A percentile compares a stretch with the other conserved stretches of the same genome.
Conservation (phyloP, 768 basidiomycete species). For the Russula compacta region DNA sequence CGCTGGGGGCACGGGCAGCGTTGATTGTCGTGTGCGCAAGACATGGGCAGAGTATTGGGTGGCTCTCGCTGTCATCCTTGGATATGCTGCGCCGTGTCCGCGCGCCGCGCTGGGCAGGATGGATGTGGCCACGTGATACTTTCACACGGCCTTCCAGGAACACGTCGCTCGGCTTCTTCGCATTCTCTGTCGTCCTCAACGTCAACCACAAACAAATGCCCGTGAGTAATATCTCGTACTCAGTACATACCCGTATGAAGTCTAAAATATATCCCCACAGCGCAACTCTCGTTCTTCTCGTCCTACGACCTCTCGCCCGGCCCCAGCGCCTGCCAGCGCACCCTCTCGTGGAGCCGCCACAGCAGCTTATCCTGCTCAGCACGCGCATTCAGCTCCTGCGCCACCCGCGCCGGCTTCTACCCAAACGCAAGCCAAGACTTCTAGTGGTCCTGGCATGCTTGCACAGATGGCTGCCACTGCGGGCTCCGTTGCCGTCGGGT, state of each 20-base stretch:
- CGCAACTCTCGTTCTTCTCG: constrained; percentile 74
- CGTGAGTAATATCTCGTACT: constrained; percentile 29
- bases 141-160: constrained; percentile 1
- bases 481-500: constrained; percentile 83
- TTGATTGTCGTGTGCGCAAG: background rate
- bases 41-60: constrained; percentile 5
- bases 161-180: constrained; percentile 5
- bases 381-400: constrained; percentile 31
- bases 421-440: constrained; percentile 27
- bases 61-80: constrained; percentile 6
- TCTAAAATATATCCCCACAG: constrained; percentile 29
- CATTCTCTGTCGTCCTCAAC: background rate
- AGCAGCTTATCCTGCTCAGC: constrained; percentile 24
- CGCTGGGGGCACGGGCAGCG: constrained; percentile 5
- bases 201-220: constrained; percentile 32
- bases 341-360: constrained; percentile 27
- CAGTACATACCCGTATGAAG: background rate
- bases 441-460: constrained; percentile 54
- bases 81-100: background rate
- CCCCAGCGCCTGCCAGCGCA: constrained; percentile 38
- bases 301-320: constrained; percentile 33
- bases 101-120: background rate
- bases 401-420: constrained; percentile 23
- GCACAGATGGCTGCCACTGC: constrained; percentile 86
- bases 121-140: background rate